phyloP scores from a whole-genome alignment of 257 asterid genomes.

The Lycium ferocissimum region DNA sequence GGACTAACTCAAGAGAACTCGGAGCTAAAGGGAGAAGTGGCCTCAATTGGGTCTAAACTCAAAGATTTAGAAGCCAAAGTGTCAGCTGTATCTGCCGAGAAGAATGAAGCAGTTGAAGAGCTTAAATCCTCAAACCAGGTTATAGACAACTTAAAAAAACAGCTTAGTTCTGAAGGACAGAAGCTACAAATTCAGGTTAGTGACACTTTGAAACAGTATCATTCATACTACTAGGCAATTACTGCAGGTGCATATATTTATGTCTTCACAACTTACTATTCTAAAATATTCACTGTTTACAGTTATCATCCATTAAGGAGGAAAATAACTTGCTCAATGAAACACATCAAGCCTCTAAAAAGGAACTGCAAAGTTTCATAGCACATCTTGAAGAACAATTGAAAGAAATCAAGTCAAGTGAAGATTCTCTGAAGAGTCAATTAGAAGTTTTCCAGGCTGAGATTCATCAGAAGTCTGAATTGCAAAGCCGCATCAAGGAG shows the following conservation, averaged over 20 bases:
- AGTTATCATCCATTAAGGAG: slow-evolving; percentile 72
- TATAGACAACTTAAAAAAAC: slow-evolving; percentile 60
- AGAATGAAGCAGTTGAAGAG: slow-evolving; percentile 40
- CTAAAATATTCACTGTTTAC: slow-evolving; percentile 36
- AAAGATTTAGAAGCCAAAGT: slow-evolving; percentile 40
- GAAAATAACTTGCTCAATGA: slow-evolving; percentile 69
- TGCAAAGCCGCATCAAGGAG: slow-evolving; percentile 61
- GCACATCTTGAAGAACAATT: slow-evolving; percentile 68
- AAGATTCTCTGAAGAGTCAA: slow-evolving; percentile 61
- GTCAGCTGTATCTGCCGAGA: background rate
- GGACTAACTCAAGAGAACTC: slow-evolving; percentile 57
- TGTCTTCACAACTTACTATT: background rate
- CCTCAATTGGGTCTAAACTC: slow-evolving; percentile 59
- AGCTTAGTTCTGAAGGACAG: slow-evolving; percentile 66
- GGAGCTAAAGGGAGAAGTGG: slow-evolving; percentile 65
- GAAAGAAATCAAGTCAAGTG: slow-evolving; percentile 63
- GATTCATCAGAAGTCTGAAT: slow-evolving; percentile 53
- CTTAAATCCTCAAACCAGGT: slow-evolving; percentile 52
- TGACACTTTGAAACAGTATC: background rate
- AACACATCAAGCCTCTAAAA: slow-evolving; percentile 64
- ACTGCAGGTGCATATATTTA: background rate
- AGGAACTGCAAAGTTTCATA: slow-evolving; percentile 69
- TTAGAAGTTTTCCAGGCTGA: slow-evolving; percentile 58
- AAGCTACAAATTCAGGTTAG: slow-evolving; percentile 79
- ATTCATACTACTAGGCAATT: background rate